Evolutionary conservation across 257 asterid species (phyloP).

Genomic region (Penstemon barbatus): DNA sequence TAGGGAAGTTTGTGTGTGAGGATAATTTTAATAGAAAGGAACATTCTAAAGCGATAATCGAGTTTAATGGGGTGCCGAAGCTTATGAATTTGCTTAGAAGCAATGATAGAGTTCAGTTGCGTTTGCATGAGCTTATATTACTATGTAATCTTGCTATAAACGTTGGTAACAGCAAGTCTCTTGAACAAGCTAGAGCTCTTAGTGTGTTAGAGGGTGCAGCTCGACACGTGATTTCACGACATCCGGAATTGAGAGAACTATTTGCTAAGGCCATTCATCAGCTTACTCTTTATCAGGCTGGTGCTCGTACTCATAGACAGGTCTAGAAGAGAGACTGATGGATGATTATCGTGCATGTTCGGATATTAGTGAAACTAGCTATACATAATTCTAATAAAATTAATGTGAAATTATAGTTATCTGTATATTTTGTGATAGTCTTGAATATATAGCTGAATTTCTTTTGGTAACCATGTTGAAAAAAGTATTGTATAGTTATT

Average conservation of each 20-base stretch:
- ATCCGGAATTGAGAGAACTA: constrained; percentile 50
- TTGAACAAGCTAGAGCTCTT: constrained; percentile 47
- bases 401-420: too few relatives aligned
- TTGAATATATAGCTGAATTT: too few relatives aligned
- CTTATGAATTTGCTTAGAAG: constrained; percentile 41
- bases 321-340: not conserved
- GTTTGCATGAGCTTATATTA: constrained; percentile 45
- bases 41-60: constrained; percentile 49
- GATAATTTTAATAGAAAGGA: constrained; percentile 51
- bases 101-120: constrained; percentile 27
- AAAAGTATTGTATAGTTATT: too few relatives aligned
- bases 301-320: constrained; percentile 32
- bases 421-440: too few relatives aligned
- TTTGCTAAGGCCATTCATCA: constrained; percentile 60
- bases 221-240: constrained; percentile 30
- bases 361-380: too few relatives aligned
- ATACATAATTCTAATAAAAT: too few relatives aligned
- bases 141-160: constrained; percentile 54
- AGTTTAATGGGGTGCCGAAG: constrained; percentile 54
- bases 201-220: constrained; percentile 51
- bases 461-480: too few relatives aligned
- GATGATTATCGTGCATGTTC: too few relatives aligned
- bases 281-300: constrained; percentile 58
- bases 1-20: constrained; percentile 48
- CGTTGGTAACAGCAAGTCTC: constrained; percentile 51